These are phyloP conservation scores for Isatis tinctoria DNA, from an alignment of 345 rosid species.

Conservation along the genomic window DNA sequence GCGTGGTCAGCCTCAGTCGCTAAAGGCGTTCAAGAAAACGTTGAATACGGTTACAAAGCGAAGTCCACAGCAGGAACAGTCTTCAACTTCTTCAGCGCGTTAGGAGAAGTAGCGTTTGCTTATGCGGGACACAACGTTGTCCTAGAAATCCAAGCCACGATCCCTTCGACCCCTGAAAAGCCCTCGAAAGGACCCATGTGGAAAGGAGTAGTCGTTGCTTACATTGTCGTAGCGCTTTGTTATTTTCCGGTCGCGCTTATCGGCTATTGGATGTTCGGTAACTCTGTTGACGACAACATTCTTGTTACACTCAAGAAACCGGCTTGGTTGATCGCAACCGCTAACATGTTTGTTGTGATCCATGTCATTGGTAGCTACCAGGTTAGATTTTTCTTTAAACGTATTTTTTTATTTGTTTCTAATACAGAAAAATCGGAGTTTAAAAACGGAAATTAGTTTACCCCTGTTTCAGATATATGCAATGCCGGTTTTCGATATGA, in stretches of 20 bases:
- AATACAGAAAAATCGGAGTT: not conserved
- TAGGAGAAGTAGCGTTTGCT: conserved; percentile 73
- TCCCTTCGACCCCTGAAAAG: conserved; percentile 71
- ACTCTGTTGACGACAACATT: conserved; percentile 50
- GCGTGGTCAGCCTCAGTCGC: conserved; percentile 61
- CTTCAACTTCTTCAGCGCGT: conserved; percentile 56
- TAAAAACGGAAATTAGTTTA: too few species aligned
- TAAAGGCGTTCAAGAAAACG: conserved; percentile 52
- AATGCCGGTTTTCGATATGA: conserved; percentile 71
- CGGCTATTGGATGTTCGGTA: conserved; percentile 63
- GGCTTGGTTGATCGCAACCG: conserved; percentile 60
- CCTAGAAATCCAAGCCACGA: conserved; percentile 78
- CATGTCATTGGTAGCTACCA: conserved; percentile 85
- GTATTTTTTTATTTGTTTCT: not conserved
- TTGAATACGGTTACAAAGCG: conserved; percentile 48
- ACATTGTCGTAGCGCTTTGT: conserved; percentile 65
- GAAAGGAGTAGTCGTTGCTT: conserved; percentile 69
- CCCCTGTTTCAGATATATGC: conserved; percentile 42
- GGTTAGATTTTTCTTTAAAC: conserved; percentile 28
- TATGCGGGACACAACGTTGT: conserved; percentile 82
- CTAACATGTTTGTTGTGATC: conserved; percentile 69
- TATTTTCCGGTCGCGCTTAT: conserved; percentile 72
- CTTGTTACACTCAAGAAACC: conserved; percentile 57
- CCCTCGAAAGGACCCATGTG: conserved; percentile 79
- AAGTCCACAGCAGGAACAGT: conserved; percentile 39